These are phyloP conservation scores for Globisporangium parvum DNA, from an alignment of 352 stramenopile species.

Conservation along the genomic window DNA sequence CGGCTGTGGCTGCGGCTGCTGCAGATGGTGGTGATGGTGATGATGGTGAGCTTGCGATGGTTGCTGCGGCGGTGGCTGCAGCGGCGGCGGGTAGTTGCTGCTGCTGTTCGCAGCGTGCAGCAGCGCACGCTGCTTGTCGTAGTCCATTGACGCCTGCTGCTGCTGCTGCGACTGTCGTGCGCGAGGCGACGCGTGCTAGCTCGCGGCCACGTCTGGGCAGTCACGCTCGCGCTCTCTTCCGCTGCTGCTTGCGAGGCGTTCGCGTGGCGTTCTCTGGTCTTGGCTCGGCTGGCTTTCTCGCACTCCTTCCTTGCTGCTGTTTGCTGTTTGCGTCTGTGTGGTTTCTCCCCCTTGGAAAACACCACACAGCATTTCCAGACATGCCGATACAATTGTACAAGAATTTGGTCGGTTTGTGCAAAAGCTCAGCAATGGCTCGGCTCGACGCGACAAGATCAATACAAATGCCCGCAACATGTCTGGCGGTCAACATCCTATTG, in stretches of 20 bases:
- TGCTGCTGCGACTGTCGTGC: background rate
- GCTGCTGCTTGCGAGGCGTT: background rate
- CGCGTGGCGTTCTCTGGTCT: background rate
- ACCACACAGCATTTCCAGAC: background rate
- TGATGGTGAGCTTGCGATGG: background rate
- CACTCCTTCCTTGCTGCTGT: background rate
- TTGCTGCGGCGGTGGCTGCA: constrained; percentile 3
- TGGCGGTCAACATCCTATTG: too few species aligned
- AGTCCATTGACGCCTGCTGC: constrained; percentile 13
- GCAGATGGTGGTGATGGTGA: background rate
- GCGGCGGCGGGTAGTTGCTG: constrained; percentile 1
- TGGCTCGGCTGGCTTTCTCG: background rate
- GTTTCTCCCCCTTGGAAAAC: background rate
- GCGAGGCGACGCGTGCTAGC: background rate
- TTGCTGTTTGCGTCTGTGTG: too few species aligned
- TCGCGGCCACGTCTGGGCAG: too few species aligned
- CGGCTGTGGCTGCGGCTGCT: background rate
- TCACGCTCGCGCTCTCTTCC: background rate
- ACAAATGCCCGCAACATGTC: too few species aligned
- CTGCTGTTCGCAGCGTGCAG: constrained; percentile 8
- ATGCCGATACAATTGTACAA: too few species aligned
- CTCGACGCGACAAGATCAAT: too few species aligned
- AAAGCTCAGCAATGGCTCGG: too few species aligned
- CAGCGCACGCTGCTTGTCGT: constrained; percentile 18
- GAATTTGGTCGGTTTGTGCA: too few species aligned